Conservation (phyloP, 768 basidiomycete species). For the Boletus rubropictus region DNA sequence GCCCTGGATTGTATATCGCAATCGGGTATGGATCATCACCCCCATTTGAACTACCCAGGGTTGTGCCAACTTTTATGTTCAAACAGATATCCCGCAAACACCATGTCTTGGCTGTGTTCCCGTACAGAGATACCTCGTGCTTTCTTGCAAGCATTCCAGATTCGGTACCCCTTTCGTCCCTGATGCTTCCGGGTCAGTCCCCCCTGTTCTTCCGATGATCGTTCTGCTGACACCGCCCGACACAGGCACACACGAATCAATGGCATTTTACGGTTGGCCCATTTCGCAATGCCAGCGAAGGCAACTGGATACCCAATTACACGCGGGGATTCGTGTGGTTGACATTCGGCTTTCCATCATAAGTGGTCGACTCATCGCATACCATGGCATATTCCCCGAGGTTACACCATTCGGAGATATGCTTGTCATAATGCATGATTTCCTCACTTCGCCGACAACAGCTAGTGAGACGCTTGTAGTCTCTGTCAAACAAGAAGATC, state of each 20-base stretch:
- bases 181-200: conserved; percentile 69
- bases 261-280: conserved; percentile 84
- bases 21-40: conserved; percentile 37
- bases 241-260: conserved; percentile 24
- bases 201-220: conserved; percentile 29
- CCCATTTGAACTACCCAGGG: background rate
- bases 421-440: conserved; percentile 53
- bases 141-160: conserved; percentile 65
- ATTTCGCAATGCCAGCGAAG: conserved; percentile 80
- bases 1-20: conserved; percentile 55
- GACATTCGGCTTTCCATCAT: conserved; percentile 77
- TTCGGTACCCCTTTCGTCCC: conserved; percentile 56
- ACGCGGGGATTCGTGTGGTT: conserved; percentile 71
- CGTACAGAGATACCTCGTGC: conserved; percentile 50
- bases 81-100: conserved; percentile 43
- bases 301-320: conserved; percentile 62
- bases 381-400: conserved; percentile 75
- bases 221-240: background rate
- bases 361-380: conserved; percentile 59
- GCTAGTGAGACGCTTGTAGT: conserved; percentile 73
- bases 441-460: conserved; percentile 54
- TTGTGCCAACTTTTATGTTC: conserved; percentile 3
- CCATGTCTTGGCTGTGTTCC: conserved; percentile 50
- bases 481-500: conserved; percentile 87
- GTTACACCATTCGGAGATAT: conserved; percentile 62